These are phyloP conservation scores for Cymodocea nodosa DNA, from an alignment of 116 monocot species.

Conservation along the genomic window DNA sequence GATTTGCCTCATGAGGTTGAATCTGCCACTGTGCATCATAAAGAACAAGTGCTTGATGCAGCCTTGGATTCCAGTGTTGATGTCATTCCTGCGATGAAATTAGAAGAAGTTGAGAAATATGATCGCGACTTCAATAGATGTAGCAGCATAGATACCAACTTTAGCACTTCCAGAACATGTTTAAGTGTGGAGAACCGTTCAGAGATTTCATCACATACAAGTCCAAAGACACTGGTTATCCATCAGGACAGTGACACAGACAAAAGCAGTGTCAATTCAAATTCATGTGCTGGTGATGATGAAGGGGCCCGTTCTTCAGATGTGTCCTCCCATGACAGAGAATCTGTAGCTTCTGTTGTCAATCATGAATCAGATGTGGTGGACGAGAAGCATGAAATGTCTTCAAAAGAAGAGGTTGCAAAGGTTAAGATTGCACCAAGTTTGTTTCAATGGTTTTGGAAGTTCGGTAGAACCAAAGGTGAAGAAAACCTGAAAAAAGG, in stretches of 20 bases:
- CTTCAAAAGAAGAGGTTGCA: neutral
- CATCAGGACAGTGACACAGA: conserved; percentile 43
- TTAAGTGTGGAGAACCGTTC: conserved; percentile 31
- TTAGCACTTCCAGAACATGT: conserved; percentile 16
- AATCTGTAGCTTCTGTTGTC: conserved; percentile 2
- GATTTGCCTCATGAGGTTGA: conserved; percentile 20
- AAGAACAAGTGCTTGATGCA: neutral
- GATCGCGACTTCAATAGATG: conserved; percentile 6
- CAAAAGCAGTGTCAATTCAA: conserved; percentile 52
- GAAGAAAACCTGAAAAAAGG: conserved; percentile 23
- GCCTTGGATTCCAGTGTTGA: conserved; percentile 16
- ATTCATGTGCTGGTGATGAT: conserved; percentile 36
- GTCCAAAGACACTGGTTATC: conserved; percentile 18
- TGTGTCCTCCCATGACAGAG: conserved; percentile 8
- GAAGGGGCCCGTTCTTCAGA: conserved; percentile 11
- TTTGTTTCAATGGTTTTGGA: conserved; percentile 59
- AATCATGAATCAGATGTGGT: conserved; percentile 5
- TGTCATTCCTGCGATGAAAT: neutral
- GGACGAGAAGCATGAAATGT: neutral
- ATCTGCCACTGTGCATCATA: neutral
- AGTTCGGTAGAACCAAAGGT: conserved; percentile 21
- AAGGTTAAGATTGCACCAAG: conserved; percentile 14
- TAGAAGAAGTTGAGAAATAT: conserved; percentile 6
- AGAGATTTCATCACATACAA: conserved; percentile 22
- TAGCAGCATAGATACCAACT: conserved; percentile 9